Conservation (phyloP, 2,329 filamentous ascomycete genomes). For the Proliferodiscus dingleyae region DNA sequence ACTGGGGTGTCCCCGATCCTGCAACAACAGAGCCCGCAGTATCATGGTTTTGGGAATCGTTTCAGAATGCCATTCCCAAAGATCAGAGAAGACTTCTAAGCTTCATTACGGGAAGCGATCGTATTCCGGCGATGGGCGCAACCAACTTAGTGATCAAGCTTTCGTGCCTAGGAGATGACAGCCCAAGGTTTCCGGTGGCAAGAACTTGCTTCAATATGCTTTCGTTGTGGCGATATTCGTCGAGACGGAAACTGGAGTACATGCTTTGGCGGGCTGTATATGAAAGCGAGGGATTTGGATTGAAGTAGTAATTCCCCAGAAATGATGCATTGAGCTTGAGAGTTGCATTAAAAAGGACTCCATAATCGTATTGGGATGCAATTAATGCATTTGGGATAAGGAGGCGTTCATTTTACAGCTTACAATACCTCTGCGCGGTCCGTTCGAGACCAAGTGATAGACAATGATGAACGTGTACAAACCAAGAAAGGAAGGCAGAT, state of each 20-base stretch:
- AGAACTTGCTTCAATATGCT: slow-evolving; percentile 89
- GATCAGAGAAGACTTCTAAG: slow-evolving; percentile 75
- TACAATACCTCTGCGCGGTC: no score
- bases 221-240: slow-evolving; percentile 67
- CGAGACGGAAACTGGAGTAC: slow-evolving; percentile 60
- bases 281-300: slow-evolving; percentile 87
- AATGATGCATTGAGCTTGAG: no score
- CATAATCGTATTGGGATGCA: no score
- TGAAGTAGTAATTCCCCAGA: no score
- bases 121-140: slow-evolving; percentile 83
- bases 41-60: slow-evolving; percentile 85
- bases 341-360: no score
- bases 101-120: slow-evolving; percentile 87
- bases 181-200: slow-evolving; percentile 72
- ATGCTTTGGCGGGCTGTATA: slow-evolving; percentile 82
- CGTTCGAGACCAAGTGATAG: no score
- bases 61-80: slow-evolving; percentile 57
- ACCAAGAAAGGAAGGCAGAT: no score
- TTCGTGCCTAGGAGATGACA: slow-evolving; percentile 69
- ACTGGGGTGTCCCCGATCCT: slow-evolving; percentile 60
- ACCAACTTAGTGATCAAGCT: slow-evolving; percentile 74
- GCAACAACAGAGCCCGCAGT: slow-evolving; percentile 62
- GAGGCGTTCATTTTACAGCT: no score
- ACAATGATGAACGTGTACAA: no score
- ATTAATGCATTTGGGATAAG: no score